Percentiles rank a stretch among this genome's conserved stretches.
These are phyloP conservation scores for Phycomyces nitens DNA, from an alignment of 192 early-diverging fungal species.

Conservation along the genomic window DNA sequence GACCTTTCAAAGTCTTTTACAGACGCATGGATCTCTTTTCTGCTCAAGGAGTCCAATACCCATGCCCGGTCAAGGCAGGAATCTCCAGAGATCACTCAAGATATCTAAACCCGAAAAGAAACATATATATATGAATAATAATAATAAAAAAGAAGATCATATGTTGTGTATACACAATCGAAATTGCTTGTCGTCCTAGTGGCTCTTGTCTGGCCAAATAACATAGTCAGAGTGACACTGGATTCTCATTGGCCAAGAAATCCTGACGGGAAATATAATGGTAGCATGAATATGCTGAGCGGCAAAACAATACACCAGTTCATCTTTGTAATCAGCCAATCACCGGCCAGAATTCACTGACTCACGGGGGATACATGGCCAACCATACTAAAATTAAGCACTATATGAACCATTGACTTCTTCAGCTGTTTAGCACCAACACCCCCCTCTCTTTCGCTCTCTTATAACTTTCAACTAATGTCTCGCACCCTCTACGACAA, in stretches of 20 bases:
- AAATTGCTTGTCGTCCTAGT: too few relatives aligned
- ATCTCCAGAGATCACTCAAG: background rate
- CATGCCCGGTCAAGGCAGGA: background rate
- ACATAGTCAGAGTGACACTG: too few relatives aligned
- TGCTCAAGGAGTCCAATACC: conserved; percentile 62
- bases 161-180: background rate
- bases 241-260: too few relatives aligned
- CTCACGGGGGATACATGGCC: conserved; percentile 15
- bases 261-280: too few relatives aligned
- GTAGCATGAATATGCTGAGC: background rate
- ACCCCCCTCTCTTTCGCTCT: background rate
- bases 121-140: background rate
- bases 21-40: conserved; percentile 78
- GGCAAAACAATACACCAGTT: background rate
- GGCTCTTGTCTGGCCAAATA: too few relatives aligned
- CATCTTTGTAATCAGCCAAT: conserved; percentile 9
- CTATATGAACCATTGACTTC: background rate
- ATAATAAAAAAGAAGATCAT: too few relatives aligned
- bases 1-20: conserved; percentile 80
- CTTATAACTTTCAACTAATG: conserved; percentile 3
- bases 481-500: conserved; percentile 66
- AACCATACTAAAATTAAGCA: background rate
- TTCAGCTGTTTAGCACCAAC: background rate
- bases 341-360: background rate
- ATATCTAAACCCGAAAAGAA: background rate